Conservation (phyloP, 805 yeast genomes). For the Torulaspora quercuum region DNA sequence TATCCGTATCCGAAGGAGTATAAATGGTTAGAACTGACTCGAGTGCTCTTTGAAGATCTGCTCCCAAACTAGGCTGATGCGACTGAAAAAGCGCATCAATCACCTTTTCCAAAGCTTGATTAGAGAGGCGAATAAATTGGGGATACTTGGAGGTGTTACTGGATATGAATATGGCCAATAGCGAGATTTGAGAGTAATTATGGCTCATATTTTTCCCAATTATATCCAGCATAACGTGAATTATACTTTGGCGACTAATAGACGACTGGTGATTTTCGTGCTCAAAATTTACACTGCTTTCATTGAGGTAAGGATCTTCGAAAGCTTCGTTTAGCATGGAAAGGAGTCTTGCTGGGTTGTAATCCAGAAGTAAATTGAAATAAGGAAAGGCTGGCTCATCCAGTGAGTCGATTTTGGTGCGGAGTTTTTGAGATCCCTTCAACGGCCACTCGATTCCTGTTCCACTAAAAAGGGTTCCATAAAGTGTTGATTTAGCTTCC, state of each 20-base stretch:
- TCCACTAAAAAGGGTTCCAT: constrained; percentile 59
- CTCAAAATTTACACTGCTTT: constrained; percentile 40
- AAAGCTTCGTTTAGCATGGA: constrained; percentile 74
- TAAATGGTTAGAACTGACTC: constrained; percentile 66
- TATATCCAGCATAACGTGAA: constrained; percentile 66
- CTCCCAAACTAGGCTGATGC: constrained; percentile 34
- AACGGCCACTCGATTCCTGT: constrained; percentile 47
- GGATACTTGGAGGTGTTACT: constrained; percentile 79
- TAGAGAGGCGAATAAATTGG: constrained; percentile 76
- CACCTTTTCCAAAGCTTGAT: constrained; percentile 48
- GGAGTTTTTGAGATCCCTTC: constrained; percentile 36
- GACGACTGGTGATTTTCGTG: constrained; percentile 16
- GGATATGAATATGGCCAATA: constrained; percentile 67
- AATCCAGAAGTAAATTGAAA: constrained; percentile 52
- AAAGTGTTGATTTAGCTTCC: constrained; percentile 49
- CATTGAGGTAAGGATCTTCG: constrained; percentile 75
- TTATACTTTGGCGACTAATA: constrained; percentile 69
- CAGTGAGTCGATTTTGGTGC: constrained; percentile 28
- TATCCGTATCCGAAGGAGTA: constrained; percentile 52
- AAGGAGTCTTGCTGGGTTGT: constrained; percentile 57
- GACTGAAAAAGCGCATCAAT: constrained; percentile 49
- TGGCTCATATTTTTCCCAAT: constrained; percentile 38
- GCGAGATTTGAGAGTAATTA: constrained; percentile 28
- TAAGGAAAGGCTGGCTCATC: constrained; percentile 66
- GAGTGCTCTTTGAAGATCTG: constrained; percentile 72